Percentiles rank a stretch among this genome's conserved stretches.
phyloP scores from a whole-genome alignment of 2,329 filamentous ascomycete species.

The Colletotrichum sp. region DNA sequence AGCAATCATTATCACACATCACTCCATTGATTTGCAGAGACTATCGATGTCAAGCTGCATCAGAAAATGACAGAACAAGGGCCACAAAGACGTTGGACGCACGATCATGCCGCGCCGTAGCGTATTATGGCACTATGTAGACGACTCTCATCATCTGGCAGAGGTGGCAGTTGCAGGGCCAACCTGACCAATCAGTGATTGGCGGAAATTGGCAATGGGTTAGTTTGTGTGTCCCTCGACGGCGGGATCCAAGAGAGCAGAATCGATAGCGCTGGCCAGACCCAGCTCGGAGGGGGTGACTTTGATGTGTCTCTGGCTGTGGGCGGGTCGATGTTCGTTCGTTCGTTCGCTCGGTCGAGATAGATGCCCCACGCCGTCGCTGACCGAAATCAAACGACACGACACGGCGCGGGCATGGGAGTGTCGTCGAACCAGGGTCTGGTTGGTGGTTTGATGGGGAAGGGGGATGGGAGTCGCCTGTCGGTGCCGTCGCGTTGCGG shows the following conservation, averaged over 20 bases:
- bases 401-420: slow-evolving; percentile 13
- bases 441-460: slow-evolving; percentile 7
- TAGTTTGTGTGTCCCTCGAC: neutral
- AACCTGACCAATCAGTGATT: slow-evolving; percentile 15
- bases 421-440: neutral
- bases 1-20: slow-evolving; percentile 23
- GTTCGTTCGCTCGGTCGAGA: slow-evolving; percentile 10
- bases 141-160: slow-evolving; percentile 3
- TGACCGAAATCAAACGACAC: slow-evolving; percentile 20
- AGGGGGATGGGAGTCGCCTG: neutral
- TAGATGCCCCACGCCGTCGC: slow-evolving; percentile 15
- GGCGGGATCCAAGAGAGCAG: slow-evolving; percentile 2
- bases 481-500: slow-evolving; percentile 12
- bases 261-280: slow-evolving; percentile 21
- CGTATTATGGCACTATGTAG: neutral
- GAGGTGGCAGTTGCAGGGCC: neutral
- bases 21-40: slow-evolving; percentile 21
- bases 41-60: slow-evolving; percentile 25
- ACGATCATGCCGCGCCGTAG: neutral
- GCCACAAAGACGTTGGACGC: neutral
- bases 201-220: slow-evolving; percentile 19
- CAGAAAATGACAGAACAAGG: neutral
- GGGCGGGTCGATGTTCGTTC: slow-evolving; percentile 11
- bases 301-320: neutral
- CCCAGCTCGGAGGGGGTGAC: slow-evolving; percentile 6